phyloP scores from a whole-genome alignment of 2,329 filamentous ascomycete genomes.

The Aspergillus brunneoviolaceus region DNA sequence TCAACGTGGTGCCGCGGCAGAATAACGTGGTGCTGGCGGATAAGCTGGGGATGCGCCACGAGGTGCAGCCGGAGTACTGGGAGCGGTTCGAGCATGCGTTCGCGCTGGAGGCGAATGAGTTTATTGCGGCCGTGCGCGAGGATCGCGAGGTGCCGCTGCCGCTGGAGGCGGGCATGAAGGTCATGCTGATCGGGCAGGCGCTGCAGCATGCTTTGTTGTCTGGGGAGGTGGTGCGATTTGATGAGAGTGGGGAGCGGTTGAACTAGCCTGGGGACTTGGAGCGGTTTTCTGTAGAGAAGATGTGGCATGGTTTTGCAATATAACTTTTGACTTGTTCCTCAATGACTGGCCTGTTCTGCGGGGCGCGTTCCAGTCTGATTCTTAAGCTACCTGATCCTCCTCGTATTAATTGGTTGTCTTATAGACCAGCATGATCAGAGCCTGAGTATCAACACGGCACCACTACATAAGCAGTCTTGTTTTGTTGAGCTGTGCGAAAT shows the following conservation, averaged over 20 bases:
- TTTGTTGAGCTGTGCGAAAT: too few relatives aligned
- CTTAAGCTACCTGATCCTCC: too few relatives aligned
- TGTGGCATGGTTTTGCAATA: too few relatives aligned
- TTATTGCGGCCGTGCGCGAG: slow-evolving; percentile 37
- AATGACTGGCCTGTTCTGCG: too few relatives aligned
- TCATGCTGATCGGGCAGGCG: slow-evolving; percentile 38
- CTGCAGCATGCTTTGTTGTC: slow-evolving; percentile 23
- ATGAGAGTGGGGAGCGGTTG: slow-evolving; percentile 37
- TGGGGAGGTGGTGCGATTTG: slow-evolving; percentile 19
- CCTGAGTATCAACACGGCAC: too few relatives aligned
- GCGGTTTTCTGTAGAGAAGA: too few relatives aligned
- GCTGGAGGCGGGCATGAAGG: slow-evolving; percentile 35
- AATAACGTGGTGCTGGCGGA: slow-evolving; percentile 37
- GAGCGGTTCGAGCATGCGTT: slow-evolving; percentile 44
- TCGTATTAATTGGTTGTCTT: too few relatives aligned
- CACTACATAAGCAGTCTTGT: too few relatives aligned
- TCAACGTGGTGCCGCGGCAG: slow-evolving; percentile 21
- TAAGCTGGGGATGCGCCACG: slow-evolving; percentile 34
- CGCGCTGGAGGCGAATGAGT: slow-evolving; percentile 42
- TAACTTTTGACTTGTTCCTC: too few relatives aligned
- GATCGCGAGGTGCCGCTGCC: slow-evolving; percentile 37
- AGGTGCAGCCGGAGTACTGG: slow-evolving; percentile 42
- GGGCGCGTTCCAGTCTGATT: too few relatives aligned
- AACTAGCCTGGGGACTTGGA: not conserved
- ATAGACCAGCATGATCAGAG: too few relatives aligned